Base-by-base conservation (phyloP, 2,329 filamentous ascomycete genomes). In the Ceratocystis colombiana region DNA sequence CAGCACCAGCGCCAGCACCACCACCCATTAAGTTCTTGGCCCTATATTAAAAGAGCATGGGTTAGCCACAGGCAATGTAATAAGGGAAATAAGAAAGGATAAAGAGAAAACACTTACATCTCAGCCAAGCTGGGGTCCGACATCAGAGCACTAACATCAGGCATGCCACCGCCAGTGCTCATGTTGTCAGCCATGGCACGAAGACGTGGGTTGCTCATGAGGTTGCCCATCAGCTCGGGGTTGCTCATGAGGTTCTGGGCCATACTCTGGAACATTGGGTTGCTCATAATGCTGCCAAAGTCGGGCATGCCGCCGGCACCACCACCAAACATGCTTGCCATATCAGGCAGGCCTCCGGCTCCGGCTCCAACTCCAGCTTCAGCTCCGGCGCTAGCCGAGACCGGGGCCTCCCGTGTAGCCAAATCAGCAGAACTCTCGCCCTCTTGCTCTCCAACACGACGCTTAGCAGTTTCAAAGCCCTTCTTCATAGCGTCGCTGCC, bases 201-300 rank as follows among this genome's bases (percentile, higher is more conserved):
- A 69, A 97, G 78, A 69, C 87, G 84, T 2, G 94, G 94, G 80
- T 99, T 97, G 80, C 81, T 90, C 92, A 99, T 96, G 67, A 99
- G 77, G 75, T 91, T 94, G 74, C 81, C 83, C 85, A 97, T 88
- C 80, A 92, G 85, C 8, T 96, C 89, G 0, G 94, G 94, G 78
- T 99, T 96, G 78, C 86, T 90, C 94, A 97, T 97, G 66, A 99
- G 77, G 76, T 90, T 96, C 80, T 96, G 90, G 3, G 94, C 94
- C 91, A 97, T 96, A 78, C 84, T 89, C 63, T 91, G 85, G 78
- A 99, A 96, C 94, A 97, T 97, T 66, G 94, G 94, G 79, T 97
- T 99, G 80, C 81, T 91, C 91, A 97, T 96, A 75, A 99, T 86
- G 69, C 84, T 84, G 70, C 84, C 78, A 28, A 99, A 80, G 75